These are phyloP conservation scores for Schizonepeta tenuifolia DNA, from an alignment of 257 asterid genomes.

Conservation along the genomic window DNA sequence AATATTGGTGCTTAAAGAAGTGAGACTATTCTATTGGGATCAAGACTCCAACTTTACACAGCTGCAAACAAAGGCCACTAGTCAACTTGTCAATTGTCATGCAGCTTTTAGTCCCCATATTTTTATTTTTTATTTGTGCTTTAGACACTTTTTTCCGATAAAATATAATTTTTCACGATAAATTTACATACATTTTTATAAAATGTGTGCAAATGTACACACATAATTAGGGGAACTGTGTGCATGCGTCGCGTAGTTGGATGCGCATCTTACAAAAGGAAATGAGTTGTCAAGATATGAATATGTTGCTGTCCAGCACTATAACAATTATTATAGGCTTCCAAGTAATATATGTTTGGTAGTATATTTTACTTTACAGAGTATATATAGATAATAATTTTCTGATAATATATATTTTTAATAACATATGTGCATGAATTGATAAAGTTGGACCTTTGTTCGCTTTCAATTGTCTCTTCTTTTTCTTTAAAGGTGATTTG, in stretches of 20 bases:
- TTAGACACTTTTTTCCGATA: background rate
- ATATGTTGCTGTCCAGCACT: background rate
- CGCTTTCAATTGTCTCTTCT: background rate
- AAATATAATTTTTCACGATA: background rate
- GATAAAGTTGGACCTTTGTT: background rate
- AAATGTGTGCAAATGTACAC: background rate
- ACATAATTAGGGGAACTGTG: too few species aligned
- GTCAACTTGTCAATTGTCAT: constrained; percentile 20
- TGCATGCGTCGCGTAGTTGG: background rate
- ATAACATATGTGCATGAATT: background rate
- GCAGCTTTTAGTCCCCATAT: background rate
- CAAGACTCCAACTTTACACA: too few species aligned
- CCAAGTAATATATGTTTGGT: too few species aligned
- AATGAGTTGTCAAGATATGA: background rate
- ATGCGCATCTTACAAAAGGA: background rate
- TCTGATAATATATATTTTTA: too few species aligned
- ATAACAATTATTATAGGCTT: too few species aligned
- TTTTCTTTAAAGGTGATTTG: background rate
- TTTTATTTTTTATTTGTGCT: background rate
- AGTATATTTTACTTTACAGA: too few species aligned
- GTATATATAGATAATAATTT: too few species aligned
- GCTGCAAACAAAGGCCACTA: background rate
- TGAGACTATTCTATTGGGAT: too few species aligned
- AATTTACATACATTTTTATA: background rate
- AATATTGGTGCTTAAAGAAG: too few species aligned